phyloP scores from a whole-genome alignment of 2,329 filamentous ascomycete species.

The Trichoderma harzianum region DNA sequence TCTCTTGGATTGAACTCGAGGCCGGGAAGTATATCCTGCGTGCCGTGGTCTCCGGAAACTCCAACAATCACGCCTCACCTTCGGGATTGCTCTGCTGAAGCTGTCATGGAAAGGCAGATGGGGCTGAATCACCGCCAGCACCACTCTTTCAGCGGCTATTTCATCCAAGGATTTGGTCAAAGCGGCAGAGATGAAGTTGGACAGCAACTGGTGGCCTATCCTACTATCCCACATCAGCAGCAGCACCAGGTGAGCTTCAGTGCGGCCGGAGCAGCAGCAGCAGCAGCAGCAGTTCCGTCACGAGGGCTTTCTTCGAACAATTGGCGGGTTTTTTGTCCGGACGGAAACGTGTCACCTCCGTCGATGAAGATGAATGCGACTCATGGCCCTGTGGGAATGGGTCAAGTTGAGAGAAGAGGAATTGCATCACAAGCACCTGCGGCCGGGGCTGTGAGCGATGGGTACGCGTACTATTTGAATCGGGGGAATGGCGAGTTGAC shows the following conservation, averaged over 20 bases:
- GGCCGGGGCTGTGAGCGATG: conserved; percentile 2
- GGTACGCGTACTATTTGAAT: conserved; percentile 50
- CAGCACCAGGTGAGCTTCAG: background rate
- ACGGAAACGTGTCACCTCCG: background rate
- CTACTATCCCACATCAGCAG: background rate
- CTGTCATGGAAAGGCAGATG: background rate
- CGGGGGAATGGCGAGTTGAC: conserved; percentile 53
- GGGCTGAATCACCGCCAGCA: background rate
- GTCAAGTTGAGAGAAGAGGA: background rate
- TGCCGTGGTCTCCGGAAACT: conserved; percentile 1
- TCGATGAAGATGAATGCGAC: background rate
- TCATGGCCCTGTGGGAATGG: background rate
- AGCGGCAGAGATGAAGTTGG: background rate
- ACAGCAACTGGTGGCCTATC: background rate
- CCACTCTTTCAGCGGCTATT: background rate
- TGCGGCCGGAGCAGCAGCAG: background rate
- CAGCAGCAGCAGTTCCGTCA: background rate
- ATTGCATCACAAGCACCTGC: background rate
- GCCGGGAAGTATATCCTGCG: conserved; percentile 1
- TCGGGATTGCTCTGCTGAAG: conserved; percentile 11
- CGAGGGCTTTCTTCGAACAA: background rate
- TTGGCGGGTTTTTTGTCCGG: background rate
- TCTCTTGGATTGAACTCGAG: conserved; percentile 8
- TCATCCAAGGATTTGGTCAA: background rate
- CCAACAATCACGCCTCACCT: background rate